Conservation (phyloP, 1,139 yeast genomes). For the Magnusiomyces suaveolens region DNA sequence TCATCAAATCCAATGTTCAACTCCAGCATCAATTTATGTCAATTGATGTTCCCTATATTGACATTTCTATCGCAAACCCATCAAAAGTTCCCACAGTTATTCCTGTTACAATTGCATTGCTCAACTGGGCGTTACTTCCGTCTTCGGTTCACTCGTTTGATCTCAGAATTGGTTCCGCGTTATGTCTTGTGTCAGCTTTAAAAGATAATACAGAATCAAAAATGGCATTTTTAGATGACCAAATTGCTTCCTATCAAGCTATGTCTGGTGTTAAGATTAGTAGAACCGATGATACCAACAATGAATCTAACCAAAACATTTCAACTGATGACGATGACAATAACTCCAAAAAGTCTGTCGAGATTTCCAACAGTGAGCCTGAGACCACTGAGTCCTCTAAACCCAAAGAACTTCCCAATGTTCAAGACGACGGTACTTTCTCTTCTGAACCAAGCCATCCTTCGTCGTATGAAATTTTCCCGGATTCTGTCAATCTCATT, state of each 20-base stretch:
- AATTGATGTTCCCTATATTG: constrained; percentile 86
- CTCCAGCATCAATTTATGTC: constrained; percentile 63
- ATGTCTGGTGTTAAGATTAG: constrained; percentile 12
- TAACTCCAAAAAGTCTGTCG: neutral
- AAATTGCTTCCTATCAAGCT: constrained; percentile 41
- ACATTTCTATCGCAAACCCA: constrained; percentile 56
- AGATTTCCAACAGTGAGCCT: neutral
- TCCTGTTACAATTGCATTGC: constrained; percentile 65
- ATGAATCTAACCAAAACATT: constrained; percentile 7
- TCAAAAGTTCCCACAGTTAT: constrained; percentile 30
- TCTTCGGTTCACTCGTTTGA: constrained; percentile 82
- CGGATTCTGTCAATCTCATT: constrained; percentile 44
- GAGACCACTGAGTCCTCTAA: constrained; percentile 8
- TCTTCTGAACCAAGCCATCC: constrained; percentile 6
- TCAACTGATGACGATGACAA: constrained; percentile 10
- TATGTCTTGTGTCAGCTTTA: constrained; percentile 59
- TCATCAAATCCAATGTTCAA: constrained; percentile 53
- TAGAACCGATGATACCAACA: constrained; percentile 3
- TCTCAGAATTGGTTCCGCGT: constrained; percentile 61
- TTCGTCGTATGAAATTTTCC: constrained; percentile 12
- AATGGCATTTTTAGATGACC: constrained; percentile 51
- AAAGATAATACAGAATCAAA: constrained; percentile 56
- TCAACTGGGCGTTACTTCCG: constrained; percentile 71
- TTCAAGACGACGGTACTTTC: neutral
- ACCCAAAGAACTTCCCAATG: constrained; percentile 3